phyloP scores from a whole-genome alignment of 768 basidiomycete genomes.

The Termitomyces sp. region DNA sequence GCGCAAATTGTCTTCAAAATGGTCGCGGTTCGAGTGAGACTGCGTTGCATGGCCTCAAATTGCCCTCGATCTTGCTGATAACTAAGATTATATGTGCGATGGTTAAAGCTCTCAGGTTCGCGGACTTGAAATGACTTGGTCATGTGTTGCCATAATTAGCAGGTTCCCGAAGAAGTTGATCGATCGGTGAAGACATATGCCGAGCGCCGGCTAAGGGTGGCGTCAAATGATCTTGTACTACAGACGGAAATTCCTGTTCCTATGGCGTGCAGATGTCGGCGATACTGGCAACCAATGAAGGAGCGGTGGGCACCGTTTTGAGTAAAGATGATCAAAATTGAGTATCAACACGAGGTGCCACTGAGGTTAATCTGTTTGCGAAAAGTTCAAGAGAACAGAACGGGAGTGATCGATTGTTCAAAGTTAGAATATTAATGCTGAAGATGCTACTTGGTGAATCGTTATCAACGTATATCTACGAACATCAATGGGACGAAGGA shows the following conservation, averaged over 20 bases:
- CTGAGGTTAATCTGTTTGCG: slow-evolving; percentile 1
- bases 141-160: slow-evolving; percentile 8
- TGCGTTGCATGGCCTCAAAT: not conserved
- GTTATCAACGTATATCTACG: slow-evolving; percentile 12
- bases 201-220: not conserved
- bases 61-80: slow-evolving; percentile 8
- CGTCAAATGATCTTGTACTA: not conserved
- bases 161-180: not conserved
- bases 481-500: not conserved
- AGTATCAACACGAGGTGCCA: slow-evolving; percentile 12
- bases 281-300: not conserved
- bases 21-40: not conserved
- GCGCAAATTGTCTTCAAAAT: not conserved
- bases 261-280: not conserved
- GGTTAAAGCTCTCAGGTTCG: slow-evolving; percentile 5
- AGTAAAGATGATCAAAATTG: not conserved
- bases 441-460: slow-evolving; percentile 11
- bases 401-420: not conserved
- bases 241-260: not conserved
- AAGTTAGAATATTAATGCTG: slow-evolving; percentile 4
- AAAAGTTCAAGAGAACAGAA: not conserved
- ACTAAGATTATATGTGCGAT: slow-evolving; percentile 3
- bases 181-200: slow-evolving; percentile 1
- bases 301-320: not conserved
- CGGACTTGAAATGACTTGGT: slow-evolving; percentile 13